Evolutionary conservation across 768 basidiomycete species (phyloP), one percentile per base, ranked within the genome.

Genomic region (Xerocomellus amylosporus): DNA sequence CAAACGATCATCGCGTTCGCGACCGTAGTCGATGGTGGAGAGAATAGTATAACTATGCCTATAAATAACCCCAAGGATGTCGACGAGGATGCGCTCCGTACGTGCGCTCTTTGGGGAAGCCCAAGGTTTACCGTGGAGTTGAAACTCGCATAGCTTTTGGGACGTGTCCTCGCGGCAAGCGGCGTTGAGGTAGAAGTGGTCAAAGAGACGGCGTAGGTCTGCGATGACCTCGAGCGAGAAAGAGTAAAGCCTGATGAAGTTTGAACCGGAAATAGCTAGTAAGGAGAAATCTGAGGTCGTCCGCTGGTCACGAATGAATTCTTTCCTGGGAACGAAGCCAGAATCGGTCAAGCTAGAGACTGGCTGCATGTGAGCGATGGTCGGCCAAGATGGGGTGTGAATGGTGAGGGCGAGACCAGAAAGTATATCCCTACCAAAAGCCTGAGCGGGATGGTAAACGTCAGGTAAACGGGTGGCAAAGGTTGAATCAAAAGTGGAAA

Each of bases 1-100:
- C 9, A 90, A 65, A 39, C 84, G 80, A 70, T 90, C 88, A 61
- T 90, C 89, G 40, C 73, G 76, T 68, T 90, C 88, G 52, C 86
- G 78, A 31, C 88, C 89, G 67, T 90, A 90, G 71, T 89, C 88
- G 57, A 90, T 75, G 40, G 79, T 80, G 20, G 87, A 87, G 9
- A 89, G 74, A 59, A 83, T 85, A 22, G 72, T 72, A 64, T 83
- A 87, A 38, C 85, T 85, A 63, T 79, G 79, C 51, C 80, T 79
- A 64, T 85, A 83, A 39, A 90, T 72, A 59, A 84, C 73, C 34
- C 79, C 71, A 49, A 90, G 69, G 54, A 90, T 80, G 60, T 87
- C 82, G 56, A 90, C 71, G 39, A 90, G 73, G 53, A 90, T 81
- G 58, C 80, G 83, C 67, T 90, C 88, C 22, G 87, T 80, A 19